Percentiles rank a stretch among this genome's conserved stretches.
phyloP scores from a whole-genome alignment of 768 basidiomycete genomes.

The Pholiota molesta region DNA sequence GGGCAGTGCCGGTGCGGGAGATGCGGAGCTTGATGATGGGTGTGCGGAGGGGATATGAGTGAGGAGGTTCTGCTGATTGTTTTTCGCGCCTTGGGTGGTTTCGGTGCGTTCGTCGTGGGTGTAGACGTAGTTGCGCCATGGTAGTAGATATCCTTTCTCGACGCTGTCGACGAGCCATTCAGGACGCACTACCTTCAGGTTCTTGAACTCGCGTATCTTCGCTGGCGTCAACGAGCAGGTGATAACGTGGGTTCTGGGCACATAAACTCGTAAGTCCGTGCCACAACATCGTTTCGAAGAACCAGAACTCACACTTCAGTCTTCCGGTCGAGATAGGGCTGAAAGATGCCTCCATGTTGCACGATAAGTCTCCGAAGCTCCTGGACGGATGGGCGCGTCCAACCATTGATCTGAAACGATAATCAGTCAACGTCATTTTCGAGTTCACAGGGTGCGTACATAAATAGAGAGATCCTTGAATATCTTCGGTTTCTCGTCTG shows the following conservation, averaged over 20 bases:
- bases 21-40: slow-evolving; percentile 7
- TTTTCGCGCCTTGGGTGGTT: slow-evolving; percentile 48
- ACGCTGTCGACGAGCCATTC: slow-evolving; percentile 88
- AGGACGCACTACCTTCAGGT: slow-evolving; percentile 89
- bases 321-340: slow-evolving; percentile 83
- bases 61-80: slow-evolving; percentile 32
- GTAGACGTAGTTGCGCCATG: slow-evolving; percentile 80
- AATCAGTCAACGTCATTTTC: background rate
- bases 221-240: slow-evolving; percentile 89
- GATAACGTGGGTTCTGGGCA: slow-evolving; percentile 81
- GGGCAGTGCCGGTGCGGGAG: background rate
- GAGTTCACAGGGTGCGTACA: slow-evolving; percentile 45
- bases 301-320: slow-evolving; percentile 59
- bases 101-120: slow-evolving; percentile 51
- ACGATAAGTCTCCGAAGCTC: slow-evolving; percentile 81
- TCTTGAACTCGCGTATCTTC: slow-evolving; percentile 85
- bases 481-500: slow-evolving; percentile 45
- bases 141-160: slow-evolving; percentile 64
- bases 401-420: slow-evolving; percentile 78
- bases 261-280: background rate
- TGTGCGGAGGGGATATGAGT: slow-evolving; percentile 2
- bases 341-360: slow-evolving; percentile 80
- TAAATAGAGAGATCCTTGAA: slow-evolving; percentile 82
- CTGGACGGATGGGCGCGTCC: slow-evolving; percentile 85
- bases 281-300: background rate